These are phyloP conservation scores for Citrus inodora DNA, from an alignment of 345 rosid species.

Conservation along the genomic window DNA sequence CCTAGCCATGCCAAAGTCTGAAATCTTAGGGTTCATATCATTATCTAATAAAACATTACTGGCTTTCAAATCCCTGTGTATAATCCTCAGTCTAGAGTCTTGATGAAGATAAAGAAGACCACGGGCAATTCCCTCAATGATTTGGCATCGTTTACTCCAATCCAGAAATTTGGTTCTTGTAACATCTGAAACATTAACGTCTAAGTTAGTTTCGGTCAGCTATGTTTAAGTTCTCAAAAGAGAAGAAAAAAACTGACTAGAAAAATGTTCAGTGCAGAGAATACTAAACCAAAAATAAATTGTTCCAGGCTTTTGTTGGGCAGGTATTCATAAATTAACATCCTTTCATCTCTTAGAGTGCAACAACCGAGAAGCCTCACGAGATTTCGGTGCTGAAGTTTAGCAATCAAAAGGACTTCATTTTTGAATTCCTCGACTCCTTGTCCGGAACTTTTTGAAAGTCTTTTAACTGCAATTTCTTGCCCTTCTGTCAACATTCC, in stretches of 20 bases:
- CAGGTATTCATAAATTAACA: conserved; percentile 45
- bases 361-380: conserved; percentile 40
- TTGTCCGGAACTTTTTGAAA: conserved; percentile 30
- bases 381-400: conserved; percentile 43
- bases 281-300: background rate
- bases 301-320: conserved; percentile 40
- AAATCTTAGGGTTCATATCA: background rate
- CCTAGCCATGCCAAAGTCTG: background rate
- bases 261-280: background rate
- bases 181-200: background rate
- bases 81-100: background rate
- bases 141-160: background rate
- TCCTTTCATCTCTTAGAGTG: conserved; percentile 33
- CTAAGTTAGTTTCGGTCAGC: background rate
- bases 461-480: conserved; percentile 41
- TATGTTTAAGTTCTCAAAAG: background rate
- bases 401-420: conserved; percentile 29
- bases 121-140: background rate
- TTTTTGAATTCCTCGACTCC: conserved; percentile 40
- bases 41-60: background rate
- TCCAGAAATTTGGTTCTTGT: background rate
- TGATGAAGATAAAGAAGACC: background rate
- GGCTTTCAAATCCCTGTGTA: background rate
- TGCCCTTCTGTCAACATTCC: conserved; percentile 21
- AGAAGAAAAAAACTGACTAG: background rate